These are phyloP conservation scores for Porcisia hertigi DNA, from an alignment of 208 protist species.

Conservation along the genomic window DNA sequence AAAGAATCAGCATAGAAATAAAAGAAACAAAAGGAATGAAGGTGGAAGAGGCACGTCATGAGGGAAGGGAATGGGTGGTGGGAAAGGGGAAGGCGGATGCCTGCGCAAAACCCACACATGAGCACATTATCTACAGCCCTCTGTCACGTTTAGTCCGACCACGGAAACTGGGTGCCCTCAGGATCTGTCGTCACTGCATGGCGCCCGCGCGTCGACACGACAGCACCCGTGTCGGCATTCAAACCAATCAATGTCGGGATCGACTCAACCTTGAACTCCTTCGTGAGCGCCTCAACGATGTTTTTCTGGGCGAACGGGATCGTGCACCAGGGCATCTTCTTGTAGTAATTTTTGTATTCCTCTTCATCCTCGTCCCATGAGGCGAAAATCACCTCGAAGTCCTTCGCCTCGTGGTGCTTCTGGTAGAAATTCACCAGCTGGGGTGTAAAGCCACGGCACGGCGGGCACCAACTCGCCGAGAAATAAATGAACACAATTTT, in stretches of 20 bases:
- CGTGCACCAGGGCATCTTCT: slow-evolving; percentile 82
- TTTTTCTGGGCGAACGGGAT: slow-evolving; percentile 56
- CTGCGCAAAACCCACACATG: no score
- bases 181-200: slow-evolving; percentile 55
- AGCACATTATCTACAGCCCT: neutral
- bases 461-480: slow-evolving; percentile 93
- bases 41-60: no score
- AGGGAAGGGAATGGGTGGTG: no score
- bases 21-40: no score
- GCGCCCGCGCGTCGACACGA: slow-evolving; percentile 62
- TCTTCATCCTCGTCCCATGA: slow-evolving; percentile 80
- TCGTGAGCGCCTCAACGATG: slow-evolving; percentile 44
- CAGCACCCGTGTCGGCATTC: slow-evolving; percentile 70
- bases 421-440: slow-evolving; percentile 84
- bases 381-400: slow-evolving; percentile 86
- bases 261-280: slow-evolving; percentile 59
- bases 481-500: slow-evolving; percentile 91
- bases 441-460: slow-evolving; percentile 92
- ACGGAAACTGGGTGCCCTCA: slow-evolving; percentile 72
- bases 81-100: no score
- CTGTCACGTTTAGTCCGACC: slow-evolving; percentile 15
- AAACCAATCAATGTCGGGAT: slow-evolving; percentile 81
- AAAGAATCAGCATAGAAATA: no score
- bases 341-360: slow-evolving; percentile 74
- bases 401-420: slow-evolving; percentile 58